phyloP scores from a whole-genome alignment of 495 filamentous ascomycete genomes.

The Penicillium turbatum region DNA sequence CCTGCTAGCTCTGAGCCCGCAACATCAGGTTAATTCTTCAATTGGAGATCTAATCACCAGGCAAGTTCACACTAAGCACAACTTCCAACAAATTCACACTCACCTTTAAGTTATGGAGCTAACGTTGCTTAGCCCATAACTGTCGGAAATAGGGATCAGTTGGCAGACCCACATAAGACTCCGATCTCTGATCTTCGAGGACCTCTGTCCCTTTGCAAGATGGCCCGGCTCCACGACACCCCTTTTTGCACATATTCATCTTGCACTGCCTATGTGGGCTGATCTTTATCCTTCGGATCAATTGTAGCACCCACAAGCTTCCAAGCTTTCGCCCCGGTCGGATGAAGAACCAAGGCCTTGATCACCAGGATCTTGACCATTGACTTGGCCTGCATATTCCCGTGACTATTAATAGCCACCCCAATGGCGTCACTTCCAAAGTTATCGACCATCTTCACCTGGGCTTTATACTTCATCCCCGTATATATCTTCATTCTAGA shows the following conservation, averaged over 20 bases:
- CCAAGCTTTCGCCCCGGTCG: background rate
- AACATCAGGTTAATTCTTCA: too few relatives aligned
- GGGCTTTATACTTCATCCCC: slow-evolving; percentile 40
- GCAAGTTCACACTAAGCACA: too few relatives aligned
- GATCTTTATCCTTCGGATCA: background rate
- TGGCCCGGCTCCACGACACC: background rate
- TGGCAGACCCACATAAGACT: slow-evolving; percentile 6
- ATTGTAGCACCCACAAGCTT: background rate
- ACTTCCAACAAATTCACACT: too few relatives aligned
- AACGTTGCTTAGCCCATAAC: background rate
- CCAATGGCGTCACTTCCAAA: slow-evolving; percentile 27
- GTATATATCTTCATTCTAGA: slow-evolving; percentile 37
- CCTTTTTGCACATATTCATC: background rate
- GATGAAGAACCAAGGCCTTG: background rate
- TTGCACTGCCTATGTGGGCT: background rate
- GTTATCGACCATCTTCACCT: slow-evolving; percentile 30
- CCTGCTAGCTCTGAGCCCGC: too few relatives aligned
- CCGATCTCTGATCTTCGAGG: background rate
- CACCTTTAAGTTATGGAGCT: too few relatives aligned
- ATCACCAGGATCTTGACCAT: background rate
- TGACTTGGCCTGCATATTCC: background rate
- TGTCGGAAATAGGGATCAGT: background rate
- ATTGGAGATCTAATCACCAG: too few relatives aligned
- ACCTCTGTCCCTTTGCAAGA: background rate
- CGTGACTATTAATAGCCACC: background rate